Conservation (phyloP, 75 land plant species). For the Sequoia sempervirens region DNA sequence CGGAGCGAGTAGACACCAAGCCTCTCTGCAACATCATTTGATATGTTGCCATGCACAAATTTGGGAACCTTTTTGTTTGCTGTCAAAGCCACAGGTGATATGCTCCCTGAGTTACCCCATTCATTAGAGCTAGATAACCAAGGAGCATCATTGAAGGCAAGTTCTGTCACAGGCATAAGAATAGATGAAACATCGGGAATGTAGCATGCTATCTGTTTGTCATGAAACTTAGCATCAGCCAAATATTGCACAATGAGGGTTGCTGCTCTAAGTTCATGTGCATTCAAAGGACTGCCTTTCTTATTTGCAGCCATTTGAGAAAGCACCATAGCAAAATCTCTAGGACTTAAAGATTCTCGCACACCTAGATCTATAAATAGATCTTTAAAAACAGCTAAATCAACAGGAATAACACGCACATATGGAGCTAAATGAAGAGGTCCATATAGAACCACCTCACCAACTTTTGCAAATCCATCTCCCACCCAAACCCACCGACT, state of each 20-base stretch:
- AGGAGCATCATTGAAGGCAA: constrained; percentile 95
- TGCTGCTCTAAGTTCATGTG: constrained; percentile 72
- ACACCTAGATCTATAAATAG: constrained; percentile 79
- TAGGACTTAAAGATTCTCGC: constrained; percentile 58
- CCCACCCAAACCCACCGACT: constrained; percentile 98
- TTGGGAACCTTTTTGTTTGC: constrained; percentile 31
- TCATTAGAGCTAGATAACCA: constrained; percentile 62
- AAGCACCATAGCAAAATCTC: constrained; percentile 70
- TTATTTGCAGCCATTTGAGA: constrained; percentile 61
- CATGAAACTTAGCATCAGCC: constrained; percentile 60
- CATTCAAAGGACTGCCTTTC: constrained; percentile 47
- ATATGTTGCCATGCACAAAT: constrained; percentile 89
- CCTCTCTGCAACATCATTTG: constrained; percentile 94
- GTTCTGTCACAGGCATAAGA: constrained; percentile 48
- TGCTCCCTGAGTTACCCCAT: constrained; percentile 12
- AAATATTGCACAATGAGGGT: constrained; percentile 78
- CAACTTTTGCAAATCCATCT: constrained; percentile 87
- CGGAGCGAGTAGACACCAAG: constrained; percentile 85
- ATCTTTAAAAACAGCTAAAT: constrained; percentile 82
- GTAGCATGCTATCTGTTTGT: constrained; percentile 33
- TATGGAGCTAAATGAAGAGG: constrained; percentile 93
- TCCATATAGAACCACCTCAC: constrained; percentile 89
- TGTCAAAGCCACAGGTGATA: constrained; percentile 18
- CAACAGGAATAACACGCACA: constrained; percentile 89
- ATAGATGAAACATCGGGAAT: constrained; percentile 72